Conservation (phyloP, 73 alveolate genomes). For the Blepharisma japonicum region DNA sequence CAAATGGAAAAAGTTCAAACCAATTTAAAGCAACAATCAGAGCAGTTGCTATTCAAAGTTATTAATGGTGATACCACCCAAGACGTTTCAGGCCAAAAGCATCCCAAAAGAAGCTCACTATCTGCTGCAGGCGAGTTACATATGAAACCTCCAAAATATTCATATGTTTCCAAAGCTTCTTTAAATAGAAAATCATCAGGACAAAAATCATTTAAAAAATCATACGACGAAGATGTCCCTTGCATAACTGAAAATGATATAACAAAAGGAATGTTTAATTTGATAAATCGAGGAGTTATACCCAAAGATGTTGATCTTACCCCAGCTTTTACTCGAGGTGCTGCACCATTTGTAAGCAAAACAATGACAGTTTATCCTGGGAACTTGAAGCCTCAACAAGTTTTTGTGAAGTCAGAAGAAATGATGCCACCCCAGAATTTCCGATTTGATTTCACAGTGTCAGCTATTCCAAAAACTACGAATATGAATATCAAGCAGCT, state of each 20-base stretch:
- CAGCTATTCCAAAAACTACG: background rate
- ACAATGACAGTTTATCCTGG: conserved; percentile 7
- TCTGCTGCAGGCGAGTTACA: conserved; percentile 24
- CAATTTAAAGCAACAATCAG: conserved; percentile 15
- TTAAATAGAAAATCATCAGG: background rate
- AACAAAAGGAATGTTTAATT: conserved; percentile 76
- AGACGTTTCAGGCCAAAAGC: conserved; percentile 7
- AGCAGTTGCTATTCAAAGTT: conserved; percentile 15
- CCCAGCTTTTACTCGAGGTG: conserved; percentile 87
- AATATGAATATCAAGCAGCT: background rate
- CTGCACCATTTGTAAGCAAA: conserved; percentile 75
- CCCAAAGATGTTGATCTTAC: conserved; percentile 89
- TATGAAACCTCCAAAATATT: conserved; percentile 13
- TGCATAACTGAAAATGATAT: conserved; percentile 86
- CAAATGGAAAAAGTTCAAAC: conserved; percentile 26
- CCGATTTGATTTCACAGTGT: conserved; percentile 8
- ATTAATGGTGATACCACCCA: conserved; percentile 7
- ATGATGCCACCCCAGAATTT: background rate
- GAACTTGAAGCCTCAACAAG: background rate
- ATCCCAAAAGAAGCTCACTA: background rate
- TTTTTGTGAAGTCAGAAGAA: background rate
- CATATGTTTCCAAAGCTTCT: background rate
- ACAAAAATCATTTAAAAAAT: background rate
- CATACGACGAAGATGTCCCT: conserved; percentile 54
- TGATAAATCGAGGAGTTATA: conserved; percentile 75